A percentile compares a stretch with the other conserved stretches of the same genome.
Evolutionary conservation across 2,329 filamentous ascomycete species (phyloP).

Genomic region (Triangularia setosa): DNA sequence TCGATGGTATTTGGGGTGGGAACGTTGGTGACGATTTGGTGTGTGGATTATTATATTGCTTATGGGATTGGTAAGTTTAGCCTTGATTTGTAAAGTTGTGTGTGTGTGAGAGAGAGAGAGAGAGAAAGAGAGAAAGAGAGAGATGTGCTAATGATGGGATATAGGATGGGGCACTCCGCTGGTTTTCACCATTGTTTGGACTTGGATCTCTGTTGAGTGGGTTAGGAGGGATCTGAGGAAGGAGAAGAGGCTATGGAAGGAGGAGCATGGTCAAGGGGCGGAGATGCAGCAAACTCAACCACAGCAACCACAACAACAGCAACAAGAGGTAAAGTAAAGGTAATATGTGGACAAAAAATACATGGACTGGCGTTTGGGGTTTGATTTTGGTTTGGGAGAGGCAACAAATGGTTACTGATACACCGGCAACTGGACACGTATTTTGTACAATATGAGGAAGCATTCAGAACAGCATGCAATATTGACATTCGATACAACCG

Average conservation of each 20-base stretch:
- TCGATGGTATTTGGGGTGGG: constrained; percentile 43
- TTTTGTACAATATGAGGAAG: neutral
- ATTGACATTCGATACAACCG: too few species aligned
- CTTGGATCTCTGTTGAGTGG: constrained; percentile 21
- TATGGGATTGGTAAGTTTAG: constrained; percentile 39
- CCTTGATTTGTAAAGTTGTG: neutral
- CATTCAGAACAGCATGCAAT: neutral
- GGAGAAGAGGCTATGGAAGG: constrained; percentile 27
- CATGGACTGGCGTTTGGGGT: neutral
- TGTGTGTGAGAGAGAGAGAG: too few species aligned
- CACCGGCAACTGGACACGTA: neutral
- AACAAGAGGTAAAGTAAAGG: neutral
- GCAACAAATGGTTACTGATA: neutral
- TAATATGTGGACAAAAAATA: neutral
- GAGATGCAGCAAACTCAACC: neutral
- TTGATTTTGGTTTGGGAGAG: neutral
- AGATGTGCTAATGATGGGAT: neutral
- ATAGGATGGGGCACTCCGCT: constrained; percentile 26
- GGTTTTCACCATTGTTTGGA: constrained; percentile 22
- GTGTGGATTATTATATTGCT: constrained; percentile 42
- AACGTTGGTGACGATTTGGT: constrained; percentile 47
- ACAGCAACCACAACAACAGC: neutral
- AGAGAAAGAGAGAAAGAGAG: too few species aligned
- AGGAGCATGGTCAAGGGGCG: constrained; percentile 6
- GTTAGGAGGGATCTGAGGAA: constrained; percentile 17